Base-by-base conservation (phyloP, 1,139 yeast genomes). In the Tardiomyces depauwii region DNA sequence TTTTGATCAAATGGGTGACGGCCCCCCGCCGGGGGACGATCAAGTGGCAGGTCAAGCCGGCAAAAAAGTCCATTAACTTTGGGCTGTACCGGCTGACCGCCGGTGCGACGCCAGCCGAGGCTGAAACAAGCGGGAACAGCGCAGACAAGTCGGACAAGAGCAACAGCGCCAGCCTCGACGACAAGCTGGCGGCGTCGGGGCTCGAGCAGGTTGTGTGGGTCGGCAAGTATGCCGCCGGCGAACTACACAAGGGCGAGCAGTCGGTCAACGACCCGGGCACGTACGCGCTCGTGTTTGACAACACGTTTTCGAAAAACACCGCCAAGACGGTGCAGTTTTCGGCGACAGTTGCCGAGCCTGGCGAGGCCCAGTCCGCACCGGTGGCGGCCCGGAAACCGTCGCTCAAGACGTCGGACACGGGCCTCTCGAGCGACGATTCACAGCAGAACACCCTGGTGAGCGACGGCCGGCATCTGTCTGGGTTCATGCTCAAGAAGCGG, bases 271-370 rank as follows among this genome's bases (percentile, higher is more conserved):
- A 68, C 32, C 69, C 66, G 19, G 85, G 86, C 1, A 75, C 80
- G 60, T 84, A 77, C 66, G 97, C 96, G 0, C 82, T 91, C 60
- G 82, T 91, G 16, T 82, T 91, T 61, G 97, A 91, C 64, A 91
- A 91, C 63, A 83, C 95, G 1, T 87, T 89, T 55, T 82, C 95
- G 39, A 87, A 86, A 58, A 86, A 82, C 41, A 83, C 80, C 19
- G 80, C 89, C 45, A 91, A 91, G 64, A 85, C 82, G 51, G 81
- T 89, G 1, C 70, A 80, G 47, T 88, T 88, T 62, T 18, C 50
- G 16, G 19, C 18, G 12, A 14, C 10, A n/a, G 28, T 27, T 7
- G 18, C 9, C 16, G 42, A 27, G 18, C 21, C 32, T 5, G 18
- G 32, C 36, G 12, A 40, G 14, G 27, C 14, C 6, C 10, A 28